phyloP scores from a whole-genome alignment of 2,329 filamentous ascomycete genomes.

The Amauroascus verrucosus region DNA sequence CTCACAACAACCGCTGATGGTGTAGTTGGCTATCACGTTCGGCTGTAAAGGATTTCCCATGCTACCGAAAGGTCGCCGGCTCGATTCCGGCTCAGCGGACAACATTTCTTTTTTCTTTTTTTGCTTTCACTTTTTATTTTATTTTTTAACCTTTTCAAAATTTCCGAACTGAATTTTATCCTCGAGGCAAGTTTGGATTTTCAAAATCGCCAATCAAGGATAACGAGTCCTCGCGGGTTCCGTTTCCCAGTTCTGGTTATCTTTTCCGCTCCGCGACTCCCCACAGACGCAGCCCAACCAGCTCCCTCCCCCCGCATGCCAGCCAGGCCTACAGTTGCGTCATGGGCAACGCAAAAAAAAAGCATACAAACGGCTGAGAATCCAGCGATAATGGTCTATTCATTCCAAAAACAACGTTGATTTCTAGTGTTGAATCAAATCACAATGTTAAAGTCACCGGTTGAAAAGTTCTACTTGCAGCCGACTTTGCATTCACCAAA shows the following conservation, averaged over 20 bases:
- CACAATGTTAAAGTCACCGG: not conserved
- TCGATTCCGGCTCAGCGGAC: slow-evolving; percentile 12
- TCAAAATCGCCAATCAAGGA: too few species aligned
- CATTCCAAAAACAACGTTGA: not conserved
- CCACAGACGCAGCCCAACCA: too few species aligned
- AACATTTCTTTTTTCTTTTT: slow-evolving; percentile 3
- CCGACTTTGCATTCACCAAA: slow-evolving; percentile 26
- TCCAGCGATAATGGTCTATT: not conserved
- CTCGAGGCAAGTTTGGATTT: too few species aligned
- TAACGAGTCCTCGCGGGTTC: not conserved
- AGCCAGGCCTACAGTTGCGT: too few species aligned
- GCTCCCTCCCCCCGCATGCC: too few species aligned
- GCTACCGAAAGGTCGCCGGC: slow-evolving; percentile 13
- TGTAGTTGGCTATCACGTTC: slow-evolving; percentile 13
- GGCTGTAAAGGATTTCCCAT: slow-evolving; percentile 11
- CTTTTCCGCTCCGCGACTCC: not conserved
- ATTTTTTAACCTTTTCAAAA: too few species aligned
- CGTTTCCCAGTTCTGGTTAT: not conserved
- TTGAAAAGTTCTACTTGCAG: slow-evolving; percentile 20
- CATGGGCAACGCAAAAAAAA: too few species aligned
- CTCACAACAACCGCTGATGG: slow-evolving; percentile 10
- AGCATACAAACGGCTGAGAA: not conserved
- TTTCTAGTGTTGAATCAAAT: not conserved
- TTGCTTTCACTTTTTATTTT: not conserved
- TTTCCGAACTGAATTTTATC: too few species aligned